phyloP scores from a whole-genome alignment of 164 flowering plant genomes.

The Macadamia integrifolia region DNA sequence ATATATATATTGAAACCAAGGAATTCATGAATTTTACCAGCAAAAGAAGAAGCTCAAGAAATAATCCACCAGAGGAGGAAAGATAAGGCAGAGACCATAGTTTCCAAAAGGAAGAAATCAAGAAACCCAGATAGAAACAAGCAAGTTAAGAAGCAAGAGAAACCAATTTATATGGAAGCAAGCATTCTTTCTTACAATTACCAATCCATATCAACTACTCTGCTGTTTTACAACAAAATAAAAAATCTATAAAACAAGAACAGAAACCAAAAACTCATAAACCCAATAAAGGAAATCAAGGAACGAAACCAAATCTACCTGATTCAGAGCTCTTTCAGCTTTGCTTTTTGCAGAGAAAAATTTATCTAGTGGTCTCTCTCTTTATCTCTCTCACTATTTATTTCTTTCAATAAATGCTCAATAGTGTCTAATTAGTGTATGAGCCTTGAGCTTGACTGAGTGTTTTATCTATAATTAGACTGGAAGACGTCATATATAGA shows the following conservation, averaged over 20 bases:
- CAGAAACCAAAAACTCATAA: neutral
- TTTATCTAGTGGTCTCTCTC: neutral
- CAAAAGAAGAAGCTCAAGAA: neutral
- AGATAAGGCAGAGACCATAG: neutral
- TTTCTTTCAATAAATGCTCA: neutral
- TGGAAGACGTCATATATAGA: neutral
- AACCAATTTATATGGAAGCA: neutral
- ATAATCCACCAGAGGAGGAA: neutral
- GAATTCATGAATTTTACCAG: neutral
- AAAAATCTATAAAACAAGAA: too few relatives aligned
- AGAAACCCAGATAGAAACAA: neutral
- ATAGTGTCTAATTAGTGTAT: neutral
- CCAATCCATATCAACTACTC: neutral
- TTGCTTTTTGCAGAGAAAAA: neutral
- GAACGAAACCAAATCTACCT: slow-evolving; percentile 5
- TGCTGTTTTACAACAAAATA: neutral
- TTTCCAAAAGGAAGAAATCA: neutral
- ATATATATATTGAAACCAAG: neutral
- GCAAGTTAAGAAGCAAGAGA: neutral
- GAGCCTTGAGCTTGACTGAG: neutral
- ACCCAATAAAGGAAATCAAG: neutral
- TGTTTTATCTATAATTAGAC: neutral
- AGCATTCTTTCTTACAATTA: neutral
- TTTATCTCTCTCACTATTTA: slow-evolving; percentile 6
- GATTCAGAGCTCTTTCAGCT: slow-evolving; percentile 1